Evolutionary conservation across 345 rosid species (phyloP), one percentile per base, ranked within the genome.

Genomic region (Aethionema arabicum): DNA sequence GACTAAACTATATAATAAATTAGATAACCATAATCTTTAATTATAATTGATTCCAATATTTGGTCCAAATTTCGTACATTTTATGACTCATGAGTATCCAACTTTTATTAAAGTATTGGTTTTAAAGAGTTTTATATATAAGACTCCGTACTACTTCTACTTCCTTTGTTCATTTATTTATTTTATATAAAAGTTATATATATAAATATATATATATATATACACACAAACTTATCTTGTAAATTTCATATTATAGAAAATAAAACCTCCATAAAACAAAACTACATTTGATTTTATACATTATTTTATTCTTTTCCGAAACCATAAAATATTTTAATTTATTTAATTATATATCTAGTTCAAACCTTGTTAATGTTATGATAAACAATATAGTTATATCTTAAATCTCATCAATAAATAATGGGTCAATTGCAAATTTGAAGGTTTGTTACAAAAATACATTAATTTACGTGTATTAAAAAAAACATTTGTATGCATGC

Each of bases 1-100:
- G 47, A 55, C 52, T 32, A 40, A 63, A 50, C 59, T 52, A 41
- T 62, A 21, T 48, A 43, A 56, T 49, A 48, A 62, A 43, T 21
- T 21, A 21, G 27, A 1, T 21, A 21, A 2, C 27, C 27, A 21
- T 21, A 21, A 21, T 21, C 27, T 21, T 21, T 21, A 21, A 21
- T 61, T 61, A 31, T 61, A 54, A 54, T 37, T 43, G 12, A 61
- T 52, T 30, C 53, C 42, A 69, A 21, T 1, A 54, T 61, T 46
- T 69, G 67, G 57, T 61, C 50, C 45, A 61, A 69, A 38, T 13
- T 60, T 44, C 61, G 67, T 68, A 68, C 61, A 16, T 44, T 44
- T 35, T 21, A 30, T 60, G 67, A 60, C 55, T 68, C 61, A 68
- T 52, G 61, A 68, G 72, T 56, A 68, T 68, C 73, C 66, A 69